Percentiles rank a stretch among this genome's conserved stretches.
phyloP scores from a whole-genome alignment of 768 basidiomycete species.

The Suillus decipiens region DNA sequence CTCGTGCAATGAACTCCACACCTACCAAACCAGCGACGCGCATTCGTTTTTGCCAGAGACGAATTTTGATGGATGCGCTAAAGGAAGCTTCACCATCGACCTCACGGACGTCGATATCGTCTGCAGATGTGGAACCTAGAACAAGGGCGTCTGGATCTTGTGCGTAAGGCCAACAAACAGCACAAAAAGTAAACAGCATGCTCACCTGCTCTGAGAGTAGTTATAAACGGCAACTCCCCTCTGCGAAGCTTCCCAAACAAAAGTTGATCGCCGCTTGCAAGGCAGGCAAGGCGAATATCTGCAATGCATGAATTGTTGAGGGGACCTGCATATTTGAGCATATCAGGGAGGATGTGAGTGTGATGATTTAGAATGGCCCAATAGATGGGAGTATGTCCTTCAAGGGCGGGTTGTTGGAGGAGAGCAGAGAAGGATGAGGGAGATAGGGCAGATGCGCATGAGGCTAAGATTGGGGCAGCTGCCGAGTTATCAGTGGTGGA shows the following conservation, averaged over 20 bases:
- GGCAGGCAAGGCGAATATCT: slow-evolving; percentile 68
- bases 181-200: neutral
- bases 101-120: slow-evolving; percentile 58
- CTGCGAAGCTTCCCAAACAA: slow-evolving; percentile 27
- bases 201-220: slow-evolving; percentile 17
- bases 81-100: slow-evolving; percentile 54
- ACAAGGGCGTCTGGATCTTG: slow-evolving; percentile 51
- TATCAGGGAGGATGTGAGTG: slow-evolving; percentile 43
- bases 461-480: slow-evolving; percentile 47
- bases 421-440: slow-evolving; percentile 42
- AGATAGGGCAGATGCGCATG: slow-evolving; percentile 43
- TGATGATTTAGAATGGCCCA: slow-evolving; percentile 69
- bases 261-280: slow-evolving; percentile 32
- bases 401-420: slow-evolving; percentile 64
- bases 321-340: slow-evolving; percentile 55
- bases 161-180: neutral
- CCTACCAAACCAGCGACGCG: slow-evolving; percentile 52
- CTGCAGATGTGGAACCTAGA: slow-evolving; percentile 46
- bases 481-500: slow-evolving; percentile 42
- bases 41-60: slow-evolving; percentile 71
- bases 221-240: slow-evolving; percentile 16
- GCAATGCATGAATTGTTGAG: slow-evolving; percentile 44
- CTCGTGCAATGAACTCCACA: slow-evolving; percentile 68
- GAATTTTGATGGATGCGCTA: slow-evolving; percentile 29
- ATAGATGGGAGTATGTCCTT: slow-evolving; percentile 66